Evolutionary conservation across 805 yeast genomes (phyloP), one percentile per base, ranked within the genome.

Genomic region (Candida khao-thaluensis): DNA sequence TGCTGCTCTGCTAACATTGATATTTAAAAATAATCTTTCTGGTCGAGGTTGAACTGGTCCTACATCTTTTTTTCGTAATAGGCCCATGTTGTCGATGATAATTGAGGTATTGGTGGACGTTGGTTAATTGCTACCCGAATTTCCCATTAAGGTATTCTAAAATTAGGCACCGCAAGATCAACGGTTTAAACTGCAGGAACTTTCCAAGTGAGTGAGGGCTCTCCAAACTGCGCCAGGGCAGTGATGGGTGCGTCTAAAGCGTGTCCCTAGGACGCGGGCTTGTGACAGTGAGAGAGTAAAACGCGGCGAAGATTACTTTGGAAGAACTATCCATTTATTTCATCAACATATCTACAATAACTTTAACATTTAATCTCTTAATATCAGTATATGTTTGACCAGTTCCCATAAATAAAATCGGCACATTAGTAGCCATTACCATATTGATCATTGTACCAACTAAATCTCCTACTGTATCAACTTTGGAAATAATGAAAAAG

Each of bases 321-420:
- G n/a, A 20, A 20, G 22, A 7, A 20, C 22, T 20, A 20, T 25
- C 28, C 24, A 22, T 22, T 39, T 59, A 84, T 22, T 79, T 70
- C 81, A 88, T 81, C 49, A 91, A 69, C 71, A 84, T 79, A 45
- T 82, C 80, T 14, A 93, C 98, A 0, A 96, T 96, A 84, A 95
- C 83, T 42, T 83, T 88, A 7, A 91, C 95, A 56, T 91, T 85
- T 50, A 91, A 67, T 9, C 95, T 83, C 60, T 96, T 79, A 44
- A 91, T 71, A 61, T 91, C 99, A 0, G 98, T 91, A 54, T 91
- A 91, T 2, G 95, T 91, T 67, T 91, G 99, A 9, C 99, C 99
- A 2, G 90, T 88, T 24, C 99, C 99, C 38, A 91, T 93, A 61
- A 93, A 93, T 48, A 91, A 70, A 25, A 91, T 93, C 0, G 99